Conservation (phyloP, 208 protist species). For the Leishmania martiniquensis region DNA sequence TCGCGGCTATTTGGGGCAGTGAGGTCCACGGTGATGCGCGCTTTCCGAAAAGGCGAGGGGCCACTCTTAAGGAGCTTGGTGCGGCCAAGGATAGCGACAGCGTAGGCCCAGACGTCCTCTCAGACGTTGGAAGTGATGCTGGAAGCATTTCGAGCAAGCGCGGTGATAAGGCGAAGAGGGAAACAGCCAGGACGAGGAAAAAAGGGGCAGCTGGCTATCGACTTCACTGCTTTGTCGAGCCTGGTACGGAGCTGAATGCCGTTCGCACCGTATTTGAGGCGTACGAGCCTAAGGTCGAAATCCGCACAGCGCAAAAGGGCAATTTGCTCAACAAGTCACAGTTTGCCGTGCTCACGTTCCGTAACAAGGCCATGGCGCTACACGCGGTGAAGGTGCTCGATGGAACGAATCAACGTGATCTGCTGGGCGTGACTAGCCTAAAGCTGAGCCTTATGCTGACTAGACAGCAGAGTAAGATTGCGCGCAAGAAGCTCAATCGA, state of each 20-base stretch:
- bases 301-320: conserved; percentile 83
- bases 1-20: conserved; percentile 86
- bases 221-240: conserved; percentile 88
- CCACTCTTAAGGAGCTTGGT: conserved; percentile 32
- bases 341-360: conserved; percentile 89
- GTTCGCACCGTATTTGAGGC: conserved; percentile 84
- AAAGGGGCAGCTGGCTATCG: conserved; percentile 53
- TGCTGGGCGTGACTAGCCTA: conserved; percentile 64
- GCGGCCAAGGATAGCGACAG: conserved; percentile 25
- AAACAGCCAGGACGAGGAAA: conserved; percentile 36
- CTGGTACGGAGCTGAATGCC: conserved; percentile 85
- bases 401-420: conserved; percentile 81
- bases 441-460: conserved; percentile 86
- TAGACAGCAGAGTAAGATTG: conserved; percentile 71
- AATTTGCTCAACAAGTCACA: conserved; percentile 90
- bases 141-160: conserved; percentile 39
- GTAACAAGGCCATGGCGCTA: conserved; percentile 86
- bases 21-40: conserved; percentile 74
- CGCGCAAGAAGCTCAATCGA: conserved; percentile 56
- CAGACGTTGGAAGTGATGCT: conserved; percentile 48
- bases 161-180: conserved; percentile 21
- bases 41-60: conserved; percentile 67
- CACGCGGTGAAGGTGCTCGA: conserved; percentile 82
- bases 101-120: conserved; percentile 42
- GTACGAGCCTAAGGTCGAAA: conserved; percentile 85